These are phyloP conservation scores for Geosmithia putterillii DNA, from an alignment of 2,329 filamentous ascomycete genomes.

Conservation along the genomic window DNA sequence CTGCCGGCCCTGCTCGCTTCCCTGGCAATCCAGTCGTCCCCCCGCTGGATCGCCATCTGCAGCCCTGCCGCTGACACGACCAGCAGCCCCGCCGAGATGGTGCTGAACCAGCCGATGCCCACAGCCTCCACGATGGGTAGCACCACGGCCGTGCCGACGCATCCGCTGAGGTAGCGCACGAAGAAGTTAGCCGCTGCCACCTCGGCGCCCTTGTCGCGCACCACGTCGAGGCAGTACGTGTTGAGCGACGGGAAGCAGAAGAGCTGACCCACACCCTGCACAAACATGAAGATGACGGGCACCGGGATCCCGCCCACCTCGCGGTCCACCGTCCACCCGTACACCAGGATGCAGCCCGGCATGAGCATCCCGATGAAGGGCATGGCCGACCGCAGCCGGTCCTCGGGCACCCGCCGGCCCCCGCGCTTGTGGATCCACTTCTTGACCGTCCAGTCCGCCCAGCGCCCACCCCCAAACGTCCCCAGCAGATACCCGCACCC, in stretches of 20 bases:
- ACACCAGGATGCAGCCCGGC: slow-evolving; percentile 53
- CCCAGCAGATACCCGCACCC: slow-evolving; percentile 58
- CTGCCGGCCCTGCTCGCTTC: neutral
- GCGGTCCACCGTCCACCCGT: slow-evolving; percentile 37
- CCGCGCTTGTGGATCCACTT: slow-evolving; percentile 47
- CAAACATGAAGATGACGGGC: slow-evolving; percentile 61
- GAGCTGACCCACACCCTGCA: slow-evolving; percentile 62
- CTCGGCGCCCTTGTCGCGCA: slow-evolving; percentile 55
- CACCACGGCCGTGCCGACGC: slow-evolving; percentile 56
- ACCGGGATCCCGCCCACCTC: slow-evolving; percentile 39
- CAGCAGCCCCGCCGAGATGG: slow-evolving; percentile 36
- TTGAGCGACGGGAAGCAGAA: slow-evolving; percentile 68
- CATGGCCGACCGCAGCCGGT: slow-evolving; percentile 49
- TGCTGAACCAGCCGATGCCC: slow-evolving; percentile 73
- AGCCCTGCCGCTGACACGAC: slow-evolving; percentile 21
- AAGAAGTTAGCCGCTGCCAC: slow-evolving; percentile 75
- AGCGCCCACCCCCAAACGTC: slow-evolving; percentile 60
- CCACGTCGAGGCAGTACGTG: slow-evolving; percentile 74
- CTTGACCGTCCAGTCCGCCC: slow-evolving; percentile 55
- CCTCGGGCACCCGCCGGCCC: slow-evolving; percentile 52
- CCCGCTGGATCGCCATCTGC: slow-evolving; percentile 24
- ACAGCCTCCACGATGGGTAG: slow-evolving; percentile 63
- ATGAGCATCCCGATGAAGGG: slow-evolving; percentile 44
- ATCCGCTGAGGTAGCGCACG: slow-evolving; percentile 63
- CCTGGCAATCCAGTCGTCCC: slow-evolving; percentile 23